Base-by-base conservation (phyloP, 306 rosid genomes). In the Cyamopsis tetragonoloba region DNA sequence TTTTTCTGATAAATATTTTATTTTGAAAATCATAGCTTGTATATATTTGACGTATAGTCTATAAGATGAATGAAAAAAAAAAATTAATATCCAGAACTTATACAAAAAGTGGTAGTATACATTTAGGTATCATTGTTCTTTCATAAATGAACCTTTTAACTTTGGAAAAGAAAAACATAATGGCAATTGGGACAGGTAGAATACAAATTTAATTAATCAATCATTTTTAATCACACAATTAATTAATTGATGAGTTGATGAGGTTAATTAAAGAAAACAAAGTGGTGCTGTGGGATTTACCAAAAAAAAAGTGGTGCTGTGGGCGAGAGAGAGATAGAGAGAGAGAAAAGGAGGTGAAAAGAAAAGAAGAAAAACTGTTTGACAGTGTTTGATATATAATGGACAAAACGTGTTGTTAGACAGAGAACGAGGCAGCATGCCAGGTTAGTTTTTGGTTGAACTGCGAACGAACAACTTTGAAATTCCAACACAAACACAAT, bases 321-420 rank as follows among this genome's bases (percentile, higher is more conserved):
- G 24, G 24, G 41, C 41, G 51, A 38, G 38, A 53, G 49, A 20
- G 39, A 62, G 10, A 58, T 0, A 4, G 3, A 8, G 3, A 14
- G 30, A 61, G 5, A 19, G 5, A 50, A 22, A 53, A 60, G 3
- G 31, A 23, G 63, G 62, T 69, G 32, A 37, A 53, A 47, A 35
- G 17, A 11, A n/a, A n/a, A 31, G 56, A 34, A 53, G 19, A 42
- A 39, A 62, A 53, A 77, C 66, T 41, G 71, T 37, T 66, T 61
- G 74, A 76, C 53, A 64, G 62, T 50, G 57, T 66, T 74, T 28
- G 75, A 59, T 22, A n/a, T n/a, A n/a, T n/a, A 59, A 49, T 43
- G 75, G 28, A 51, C 55, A 48, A 77, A 70, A 73, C 80, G 80
- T 64, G 82, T 13, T 32, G 24, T 12, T 44, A 44, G 49, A 49